A percentile compares a stretch with the other conserved stretches of the same genome.
Conservation (phyloP, 306 rosid species). For the Fragaria ananassa region DNA sequence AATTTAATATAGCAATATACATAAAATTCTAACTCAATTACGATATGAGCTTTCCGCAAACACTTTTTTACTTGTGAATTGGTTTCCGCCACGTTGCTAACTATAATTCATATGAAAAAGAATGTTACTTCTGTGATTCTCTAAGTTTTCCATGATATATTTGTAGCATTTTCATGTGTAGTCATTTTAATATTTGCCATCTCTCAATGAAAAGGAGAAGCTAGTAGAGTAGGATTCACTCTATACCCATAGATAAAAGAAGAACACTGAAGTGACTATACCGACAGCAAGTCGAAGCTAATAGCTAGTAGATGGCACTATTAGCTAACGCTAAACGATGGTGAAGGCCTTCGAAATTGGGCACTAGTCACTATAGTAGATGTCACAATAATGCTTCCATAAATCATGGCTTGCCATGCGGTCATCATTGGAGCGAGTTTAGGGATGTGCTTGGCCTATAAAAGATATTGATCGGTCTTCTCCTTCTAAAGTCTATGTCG, state of each 20-base stretch:
- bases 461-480: background rate
- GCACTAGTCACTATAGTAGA: background rate
- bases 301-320: background rate
- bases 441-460: background rate
- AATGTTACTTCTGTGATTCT: background rate
- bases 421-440: background rate
- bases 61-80: too few species aligned
- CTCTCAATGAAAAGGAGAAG: too few species aligned
- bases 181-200: too few species aligned
- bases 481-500: background rate
- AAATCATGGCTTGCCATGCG: background rate
- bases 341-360: background rate
- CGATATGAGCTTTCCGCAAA: too few species aligned
- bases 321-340: background rate
- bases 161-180: background rate
- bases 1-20: too few species aligned
- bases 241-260: background rate
- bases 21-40: too few species aligned
- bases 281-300: background rate
- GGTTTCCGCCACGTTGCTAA: too few species aligned
- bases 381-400: background rate
- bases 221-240: background rate
- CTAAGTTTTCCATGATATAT: too few species aligned
- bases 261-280: background rate
- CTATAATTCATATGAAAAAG: too few species aligned